Conservation (phyloP, 2,329 filamentous ascomycete species). For the Pleurostoma richardsiae region DNA sequence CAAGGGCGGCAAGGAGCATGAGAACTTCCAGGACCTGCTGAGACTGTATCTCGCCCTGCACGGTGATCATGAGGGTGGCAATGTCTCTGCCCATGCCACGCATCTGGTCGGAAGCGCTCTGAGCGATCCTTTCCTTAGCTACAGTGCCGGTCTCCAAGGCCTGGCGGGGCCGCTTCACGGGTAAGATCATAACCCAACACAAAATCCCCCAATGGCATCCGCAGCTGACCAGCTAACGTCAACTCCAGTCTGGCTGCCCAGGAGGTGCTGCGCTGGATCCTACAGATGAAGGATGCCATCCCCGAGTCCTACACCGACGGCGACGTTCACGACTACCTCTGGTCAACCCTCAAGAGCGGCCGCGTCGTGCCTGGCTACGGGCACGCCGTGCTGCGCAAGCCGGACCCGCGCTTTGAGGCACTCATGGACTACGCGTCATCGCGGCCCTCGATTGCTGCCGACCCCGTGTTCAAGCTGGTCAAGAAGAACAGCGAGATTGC, state of each 20-base stretch:
- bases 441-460: conserved; percentile 75
- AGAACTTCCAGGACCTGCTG: conserved; percentile 92
- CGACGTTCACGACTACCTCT: conserved; percentile 85
- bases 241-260: conserved; percentile 74
- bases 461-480: conserved; percentile 91
- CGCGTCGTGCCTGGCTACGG: conserved; percentile 94
- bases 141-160: conserved; percentile 91
- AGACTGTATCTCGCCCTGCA: conserved; percentile 93
- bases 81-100: conserved; percentile 92
- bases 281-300: conserved; percentile 90
- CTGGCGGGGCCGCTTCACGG: conserved; percentile 90
- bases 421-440: conserved; percentile 91
- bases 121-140: conserved; percentile 91
- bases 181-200: conserved; percentile 29
- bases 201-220: too few species aligned
- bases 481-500: conserved; percentile 91
- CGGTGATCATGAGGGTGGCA: conserved; percentile 96
- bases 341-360: conserved; percentile 87
- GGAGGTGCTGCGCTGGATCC: conserved; percentile 93
- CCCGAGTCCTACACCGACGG: conserved; percentile 71
- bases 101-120: conserved; percentile 93
- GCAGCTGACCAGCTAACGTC: neutral
- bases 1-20: conserved; percentile 80
- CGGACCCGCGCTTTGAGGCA: conserved; percentile 92
- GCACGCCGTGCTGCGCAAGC: conserved; percentile 92